Conservation (phyloP, 805 yeast genomes). For the Nakazawaea wickerhamii region DNA sequence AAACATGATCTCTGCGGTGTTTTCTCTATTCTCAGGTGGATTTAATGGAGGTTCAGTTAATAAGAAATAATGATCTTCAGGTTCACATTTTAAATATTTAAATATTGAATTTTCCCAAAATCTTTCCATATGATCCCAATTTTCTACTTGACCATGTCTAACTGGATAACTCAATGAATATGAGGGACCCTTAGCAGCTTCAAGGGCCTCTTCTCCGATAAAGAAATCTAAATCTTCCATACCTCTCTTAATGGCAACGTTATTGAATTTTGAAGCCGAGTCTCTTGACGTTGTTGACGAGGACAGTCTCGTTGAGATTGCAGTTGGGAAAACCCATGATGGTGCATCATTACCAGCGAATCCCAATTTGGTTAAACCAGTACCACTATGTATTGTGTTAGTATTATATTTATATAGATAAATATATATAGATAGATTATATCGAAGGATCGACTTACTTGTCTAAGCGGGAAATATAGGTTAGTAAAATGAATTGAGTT, state of each 20-base stretch:
- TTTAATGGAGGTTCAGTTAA: constrained; percentile 97
- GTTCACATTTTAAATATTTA: constrained; percentile 95
- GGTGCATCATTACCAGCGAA: constrained; percentile 99
- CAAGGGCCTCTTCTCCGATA: constrained; percentile 93
- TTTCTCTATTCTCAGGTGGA: constrained; percentile 99
- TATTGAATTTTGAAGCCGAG: constrained; percentile 23
- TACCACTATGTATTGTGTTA: constrained; percentile 60
- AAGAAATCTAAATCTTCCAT: constrained; percentile 91
- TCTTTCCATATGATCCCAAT: constrained; percentile 99
- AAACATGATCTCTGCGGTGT: constrained; percentile 98
- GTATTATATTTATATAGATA: not conserved
- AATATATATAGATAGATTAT: too few species aligned
- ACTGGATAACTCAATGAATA: constrained; percentile 89
- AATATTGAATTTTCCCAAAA: constrained; percentile 98
- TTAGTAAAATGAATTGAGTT: constrained; percentile 7
- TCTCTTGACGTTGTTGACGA: constrained; percentile 29
- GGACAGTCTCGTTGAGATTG: constrained; percentile 72
- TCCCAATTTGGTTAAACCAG: constrained; percentile 95
- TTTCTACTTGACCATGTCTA: constrained; percentile 96
- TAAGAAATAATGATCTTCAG: constrained; percentile 95
- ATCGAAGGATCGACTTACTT: constrained; percentile 20
- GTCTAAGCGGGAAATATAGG: constrained; percentile 18
- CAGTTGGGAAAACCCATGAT: constrained; percentile 95
- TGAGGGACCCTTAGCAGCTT: constrained; percentile 85
- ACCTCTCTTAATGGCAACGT: constrained; percentile 69